Evolutionary conservation across 805 yeast genomes (phyloP).

Genomic region (Cyberlindnera maclurae): DNA sequence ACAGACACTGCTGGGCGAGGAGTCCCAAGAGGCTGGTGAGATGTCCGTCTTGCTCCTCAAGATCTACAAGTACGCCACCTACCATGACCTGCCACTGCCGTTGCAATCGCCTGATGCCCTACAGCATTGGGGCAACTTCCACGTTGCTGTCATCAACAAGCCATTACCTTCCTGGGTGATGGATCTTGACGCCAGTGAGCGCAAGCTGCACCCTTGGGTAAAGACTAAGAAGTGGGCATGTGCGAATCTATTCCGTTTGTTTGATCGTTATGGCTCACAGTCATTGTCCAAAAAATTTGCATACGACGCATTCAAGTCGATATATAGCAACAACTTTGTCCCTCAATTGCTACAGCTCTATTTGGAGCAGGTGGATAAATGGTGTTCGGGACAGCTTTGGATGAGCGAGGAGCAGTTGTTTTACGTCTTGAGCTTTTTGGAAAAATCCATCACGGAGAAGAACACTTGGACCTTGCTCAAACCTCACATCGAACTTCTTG

Average conservation of each 20-base stretch:
- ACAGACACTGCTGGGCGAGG: constrained; percentile 38
- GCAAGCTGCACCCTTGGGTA: constrained; percentile 51
- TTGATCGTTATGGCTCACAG: constrained; percentile 60
- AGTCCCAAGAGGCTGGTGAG: constrained; percentile 49
- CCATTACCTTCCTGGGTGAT: constrained; percentile 47
- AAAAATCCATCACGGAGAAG: constrained; percentile 50
- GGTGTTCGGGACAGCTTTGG: constrained; percentile 69
- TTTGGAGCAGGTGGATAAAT: constrained; percentile 59
- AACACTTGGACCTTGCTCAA: constrained; percentile 61
- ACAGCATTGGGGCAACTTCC: constrained; percentile 70
- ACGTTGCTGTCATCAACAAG: constrained; percentile 57
- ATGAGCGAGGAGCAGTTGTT: constrained; percentile 57
- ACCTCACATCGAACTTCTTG: constrained; percentile 55
- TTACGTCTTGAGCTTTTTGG: constrained; percentile 57
- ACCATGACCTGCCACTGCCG: constrained; percentile 61
- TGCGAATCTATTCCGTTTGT: constrained; percentile 66
- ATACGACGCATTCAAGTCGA: constrained; percentile 52
- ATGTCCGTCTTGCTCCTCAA: constrained; percentile 70
- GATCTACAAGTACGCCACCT: constrained; percentile 69
- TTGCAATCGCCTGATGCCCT: constrained; percentile 47
- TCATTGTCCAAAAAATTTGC: constrained; percentile 38
- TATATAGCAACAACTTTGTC: constrained; percentile 51
- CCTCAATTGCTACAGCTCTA: constrained; percentile 67
- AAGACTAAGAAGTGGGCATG: constrained; percentile 87
- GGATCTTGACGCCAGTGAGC: constrained; percentile 45